Base-by-base conservation (phyloP, 2,329 filamentous ascomycete species). In the Lachnellula cervina region DNA sequence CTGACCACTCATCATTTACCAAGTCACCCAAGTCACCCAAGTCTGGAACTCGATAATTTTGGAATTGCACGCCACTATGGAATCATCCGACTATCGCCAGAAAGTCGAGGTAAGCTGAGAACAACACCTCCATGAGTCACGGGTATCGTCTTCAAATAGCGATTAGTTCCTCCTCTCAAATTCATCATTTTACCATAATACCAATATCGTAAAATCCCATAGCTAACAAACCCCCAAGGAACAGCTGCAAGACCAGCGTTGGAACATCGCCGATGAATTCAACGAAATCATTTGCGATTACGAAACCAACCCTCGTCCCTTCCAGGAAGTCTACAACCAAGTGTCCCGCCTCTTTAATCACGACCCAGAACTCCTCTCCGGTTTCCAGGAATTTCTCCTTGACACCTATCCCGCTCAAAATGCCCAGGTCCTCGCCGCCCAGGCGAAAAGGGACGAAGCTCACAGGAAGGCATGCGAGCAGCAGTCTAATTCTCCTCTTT, bases 381-480 rank as follows among this genome's bases (percentile, higher is more conserved):
- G 40, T 6, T 59, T 58, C 38, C 53, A 45, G 43, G 45, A 55
- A 35, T 60, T 64, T 11, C 32, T 56, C 28, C 9, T n/a, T 14
- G 38, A 51, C 11, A 34, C 28, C 16, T 56, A 40, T 37, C 28
- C 50, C 38, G 16, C 40, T 13, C 50, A 56, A 40, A 11, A 53
- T 19, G 16, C 35, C 13, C 17, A 35, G 17, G 47, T 49, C 11
- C n/a, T 16, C 8, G n/a, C 38, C 11, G 9, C 13, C 6, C 32
- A 56, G 23, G 38, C 23, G 6, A 16, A 34, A n/a, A 14, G 14
- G 11, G 44, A 40, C n/a, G 34, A 23, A 23, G 43, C 21, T 9
- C 48, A 52, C 37, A 38, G 49, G 8, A 6, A 49, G 11, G 55
- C 55, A 19, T 54, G 49, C 23, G 51, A 55, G 17, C 17, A 14